phyloP scores from a whole-genome alignment of 2,329 filamentous ascomycete genomes.

The Curvularia eragrostidis region DNA sequence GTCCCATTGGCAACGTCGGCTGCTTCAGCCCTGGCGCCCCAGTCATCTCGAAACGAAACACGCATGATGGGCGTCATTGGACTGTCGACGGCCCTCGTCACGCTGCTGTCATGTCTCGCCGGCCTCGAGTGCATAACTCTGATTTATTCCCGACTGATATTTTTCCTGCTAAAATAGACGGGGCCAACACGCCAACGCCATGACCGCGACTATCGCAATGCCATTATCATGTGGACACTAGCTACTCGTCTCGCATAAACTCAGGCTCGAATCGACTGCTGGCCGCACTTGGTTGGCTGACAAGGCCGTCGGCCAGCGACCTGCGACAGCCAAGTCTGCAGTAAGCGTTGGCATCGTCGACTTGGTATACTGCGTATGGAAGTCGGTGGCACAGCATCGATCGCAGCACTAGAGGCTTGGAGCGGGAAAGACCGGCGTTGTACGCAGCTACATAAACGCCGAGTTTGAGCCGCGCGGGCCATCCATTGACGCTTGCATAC shows the following conservation, averaged over 20 bases:
- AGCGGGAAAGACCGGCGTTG: constrained; percentile 22
- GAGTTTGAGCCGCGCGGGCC: constrained; percentile 7
- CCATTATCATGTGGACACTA: background rate
- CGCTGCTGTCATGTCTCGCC: constrained; percentile 5
- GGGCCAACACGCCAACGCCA: background rate
- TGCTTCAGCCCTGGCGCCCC: constrained; percentile 23
- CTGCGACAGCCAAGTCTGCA: background rate
- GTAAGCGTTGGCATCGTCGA: background rate
- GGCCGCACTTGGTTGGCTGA: background rate
- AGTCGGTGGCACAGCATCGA: constrained; percentile 24
- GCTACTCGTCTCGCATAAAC: background rate
- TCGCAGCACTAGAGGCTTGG: constrained; percentile 41
- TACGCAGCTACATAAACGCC: constrained; percentile 2
- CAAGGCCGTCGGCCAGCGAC: background rate
- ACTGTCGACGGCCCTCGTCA: constrained; percentile 4
- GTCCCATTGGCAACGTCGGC: constrained; percentile 17
- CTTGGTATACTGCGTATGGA: constrained; percentile 31
- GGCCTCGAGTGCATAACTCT: background rate
- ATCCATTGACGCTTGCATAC: background rate
- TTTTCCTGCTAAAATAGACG: background rate
- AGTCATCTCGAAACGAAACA: constrained; percentile 25
- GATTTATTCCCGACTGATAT: background rate
- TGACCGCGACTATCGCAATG: background rate
- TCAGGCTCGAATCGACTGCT: background rate
- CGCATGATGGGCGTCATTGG: constrained; percentile 15